Evolutionary conservation across 306 rosid genomes (phyloP), one percentile per base, ranked within the genome.

Genomic region (Malus sylvestris): DNA sequence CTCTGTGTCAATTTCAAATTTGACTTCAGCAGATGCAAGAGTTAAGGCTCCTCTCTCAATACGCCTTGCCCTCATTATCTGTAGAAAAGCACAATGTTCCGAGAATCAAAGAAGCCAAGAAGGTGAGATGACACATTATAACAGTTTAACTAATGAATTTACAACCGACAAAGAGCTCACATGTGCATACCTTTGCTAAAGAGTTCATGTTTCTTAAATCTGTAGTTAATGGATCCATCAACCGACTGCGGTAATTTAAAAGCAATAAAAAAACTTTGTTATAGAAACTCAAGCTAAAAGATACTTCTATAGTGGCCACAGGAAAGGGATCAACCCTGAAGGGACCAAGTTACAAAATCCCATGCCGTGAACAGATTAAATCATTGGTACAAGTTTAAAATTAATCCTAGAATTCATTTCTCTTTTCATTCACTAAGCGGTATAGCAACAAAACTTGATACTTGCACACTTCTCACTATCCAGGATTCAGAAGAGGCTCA

Each of bases 11-110:
- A 95, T 92, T 82, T 95, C 97, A 85, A 95, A 95, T 80, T 92
- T 92, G 80, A 95, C 97, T 91, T 95, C 99, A 74, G 99, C 99
- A 77, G 99, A 95, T 68, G 99, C 97, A 86, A 95, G 99, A 72
- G 99, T 95, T 86, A 95, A 76, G 71, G 99, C 97, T 59, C 99
- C 99, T 81, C 92, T 89, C 83, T 92, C 96, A 79, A 91, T 95
- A 77, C 99, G 93, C 83, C 96, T 91, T 64, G 80, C 75, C 81
- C 97, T 89, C 98, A 95, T 88, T 91, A 83, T 95, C 99, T 95
- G 90, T 80, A 63, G 73, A 67, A 81, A 80, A 49, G 49, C 60
- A 77, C 32, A 80, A 60, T 76, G 65, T 65, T 76, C 71, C 79
- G 71, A 76, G 72, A 81, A 76, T 76, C 71, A 80, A 75, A 76